Conservation (phyloP, 1,139 yeast species). For the Saccharomyces hybrid region DNA sequence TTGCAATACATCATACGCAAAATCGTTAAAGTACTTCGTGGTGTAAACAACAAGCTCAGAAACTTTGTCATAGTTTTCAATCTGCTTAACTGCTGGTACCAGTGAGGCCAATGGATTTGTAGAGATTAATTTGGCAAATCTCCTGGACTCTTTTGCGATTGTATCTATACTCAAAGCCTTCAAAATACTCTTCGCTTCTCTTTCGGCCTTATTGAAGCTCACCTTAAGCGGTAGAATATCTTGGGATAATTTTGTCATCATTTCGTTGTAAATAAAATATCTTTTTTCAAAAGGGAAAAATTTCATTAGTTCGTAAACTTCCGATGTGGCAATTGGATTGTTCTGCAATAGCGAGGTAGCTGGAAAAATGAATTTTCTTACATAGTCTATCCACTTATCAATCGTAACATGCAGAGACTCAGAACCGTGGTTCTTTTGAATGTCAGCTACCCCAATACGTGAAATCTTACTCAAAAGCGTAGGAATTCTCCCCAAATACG, state of each 20-base stretch:
- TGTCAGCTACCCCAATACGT: slow-evolving; percentile 44
- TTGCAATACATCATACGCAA: slow-evolving; percentile 83
- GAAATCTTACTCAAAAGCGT: slow-evolving; percentile 52
- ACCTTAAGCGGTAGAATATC: slow-evolving; percentile 52
- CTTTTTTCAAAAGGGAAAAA: slow-evolving; percentile 56
- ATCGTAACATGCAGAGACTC: slow-evolving; percentile 12
- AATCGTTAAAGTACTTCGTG: slow-evolving; percentile 66
- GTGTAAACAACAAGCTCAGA: slow-evolving; percentile 73
- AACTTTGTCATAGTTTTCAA: slow-evolving; percentile 89
- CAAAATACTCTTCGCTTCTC: slow-evolving; percentile 70
- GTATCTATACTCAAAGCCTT: slow-evolving; percentile 86
- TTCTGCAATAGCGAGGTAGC: slow-evolving; percentile 52
- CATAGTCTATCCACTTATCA: slow-evolving; percentile 52
- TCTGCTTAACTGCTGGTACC: slow-evolving; percentile 54
- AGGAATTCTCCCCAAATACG: slow-evolving; percentile 42
- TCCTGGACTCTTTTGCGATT: slow-evolving; percentile 67
- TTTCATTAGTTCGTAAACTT: slow-evolving; percentile 49
- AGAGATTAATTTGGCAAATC: slow-evolving; percentile 67
- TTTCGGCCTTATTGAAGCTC: slow-evolving; percentile 65
- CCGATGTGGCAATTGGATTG: slow-evolving; percentile 57
- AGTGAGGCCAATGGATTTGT: slow-evolving; percentile 80
- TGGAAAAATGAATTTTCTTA: slow-evolving; percentile 63
- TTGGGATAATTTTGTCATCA: slow-evolving; percentile 49
- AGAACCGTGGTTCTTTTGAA: slow-evolving; percentile 25
- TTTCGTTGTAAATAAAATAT: slow-evolving; percentile 78